Conservation (phyloP, 140 eudicot species). For the Senecio squalidus region DNA sequence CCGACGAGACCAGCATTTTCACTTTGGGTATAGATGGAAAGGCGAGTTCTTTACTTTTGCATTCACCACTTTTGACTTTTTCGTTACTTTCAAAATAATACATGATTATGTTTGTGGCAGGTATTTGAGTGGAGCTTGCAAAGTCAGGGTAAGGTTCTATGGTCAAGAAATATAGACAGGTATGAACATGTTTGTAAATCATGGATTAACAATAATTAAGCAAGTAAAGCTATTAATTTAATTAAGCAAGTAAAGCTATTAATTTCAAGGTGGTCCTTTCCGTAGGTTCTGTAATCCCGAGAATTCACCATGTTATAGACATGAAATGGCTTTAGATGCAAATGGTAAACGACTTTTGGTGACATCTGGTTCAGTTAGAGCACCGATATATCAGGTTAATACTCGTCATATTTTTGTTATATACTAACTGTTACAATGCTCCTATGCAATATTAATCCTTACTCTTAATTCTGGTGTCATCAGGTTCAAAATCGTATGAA, state of each 20-base stretch:
- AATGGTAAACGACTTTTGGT: constrained; percentile 82
- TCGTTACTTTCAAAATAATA: background rate
- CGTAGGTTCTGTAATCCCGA: constrained; percentile 57
- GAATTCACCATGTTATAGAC: constrained; percentile 36
- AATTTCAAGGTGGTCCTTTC: background rate
- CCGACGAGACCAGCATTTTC: constrained; percentile 93
- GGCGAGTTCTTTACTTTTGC: constrained; percentile 37
- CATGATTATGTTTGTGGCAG: constrained; percentile 28
- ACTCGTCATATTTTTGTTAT: background rate
- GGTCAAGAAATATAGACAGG: constrained; percentile 92
- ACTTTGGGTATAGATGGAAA: constrained; percentile 89
- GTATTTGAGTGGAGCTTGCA: constrained; percentile 97
- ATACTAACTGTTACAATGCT: background rate
- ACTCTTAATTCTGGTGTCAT: background rate
- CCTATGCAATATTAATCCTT: background rate
- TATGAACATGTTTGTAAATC: no score
- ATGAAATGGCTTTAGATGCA: constrained; percentile 92
- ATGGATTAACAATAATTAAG: no score
- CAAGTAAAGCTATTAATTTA: no score
- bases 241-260: no score
- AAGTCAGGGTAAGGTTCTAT: constrained; percentile 83
- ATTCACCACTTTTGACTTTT: constrained; percentile 4
- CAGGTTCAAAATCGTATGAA: constrained; percentile 66
- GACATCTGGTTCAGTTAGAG: constrained; percentile 79
- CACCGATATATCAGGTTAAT: constrained; percentile 90